Evolutionary conservation across 2,329 filamentous ascomycete species (phyloP).

Genomic region (Polytolypa hystricis): DNA sequence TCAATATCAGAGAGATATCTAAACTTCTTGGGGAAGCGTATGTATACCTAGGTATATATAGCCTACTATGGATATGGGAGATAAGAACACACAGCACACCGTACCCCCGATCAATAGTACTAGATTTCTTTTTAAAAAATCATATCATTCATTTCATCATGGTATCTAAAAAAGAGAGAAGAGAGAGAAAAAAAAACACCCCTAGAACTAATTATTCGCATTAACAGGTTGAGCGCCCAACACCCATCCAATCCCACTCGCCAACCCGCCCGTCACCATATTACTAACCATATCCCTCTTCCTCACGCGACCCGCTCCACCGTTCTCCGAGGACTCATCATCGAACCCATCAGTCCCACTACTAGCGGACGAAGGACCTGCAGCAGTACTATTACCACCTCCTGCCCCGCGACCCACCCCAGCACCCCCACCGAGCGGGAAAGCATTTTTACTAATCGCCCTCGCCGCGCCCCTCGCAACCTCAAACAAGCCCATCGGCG

Average conservation of each 20-base stretch:
- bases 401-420: not conserved
- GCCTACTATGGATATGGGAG: not conserved
- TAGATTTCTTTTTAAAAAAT: too few species aligned
- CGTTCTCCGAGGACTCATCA: conserved; percentile 9
- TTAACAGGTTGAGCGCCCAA: conserved; percentile 42
- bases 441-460: conserved; percentile 38
- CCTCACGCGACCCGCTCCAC: conserved; percentile 27
- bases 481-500: conserved; percentile 42
- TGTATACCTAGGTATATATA: too few species aligned
- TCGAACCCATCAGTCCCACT: not conserved
- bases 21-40: too few species aligned
- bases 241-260: conserved; percentile 54
- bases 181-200: too few species aligned
- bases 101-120: too few species aligned
- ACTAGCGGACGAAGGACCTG: not conserved
- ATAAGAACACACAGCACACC: too few species aligned
- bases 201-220: too few species aligned
- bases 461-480: conserved; percentile 40
- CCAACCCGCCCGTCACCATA: conserved; percentile 52
- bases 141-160: too few species aligned
- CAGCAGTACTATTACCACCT: conserved; percentile 2
- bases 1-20: too few species aligned
- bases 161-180: too few species aligned
- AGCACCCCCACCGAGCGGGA: conserved; percentile 26
- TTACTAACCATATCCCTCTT: conserved; percentile 49